Base-by-base conservation (phyloP, 2,329 filamentous ascomycete genomes). In the Fusarium robinianum region DNA sequence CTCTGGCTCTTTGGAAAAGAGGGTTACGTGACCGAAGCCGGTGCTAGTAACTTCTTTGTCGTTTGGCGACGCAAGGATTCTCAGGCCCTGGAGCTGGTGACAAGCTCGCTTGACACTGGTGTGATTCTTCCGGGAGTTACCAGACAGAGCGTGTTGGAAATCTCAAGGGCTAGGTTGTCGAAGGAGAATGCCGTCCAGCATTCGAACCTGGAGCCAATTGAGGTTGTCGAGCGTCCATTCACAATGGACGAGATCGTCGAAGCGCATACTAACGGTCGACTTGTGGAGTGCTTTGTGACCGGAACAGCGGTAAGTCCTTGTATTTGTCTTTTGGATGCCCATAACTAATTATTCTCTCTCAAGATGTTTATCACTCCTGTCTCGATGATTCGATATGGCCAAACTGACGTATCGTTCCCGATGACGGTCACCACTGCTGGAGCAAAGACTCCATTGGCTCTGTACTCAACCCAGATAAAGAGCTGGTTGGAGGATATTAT, bases 21-120 rank as follows among this genome's bases (percentile, higher is more conserved):
- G 25, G 69, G 72, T 37, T 71, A 69, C 26, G 77, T 83, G 7
- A 84, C 81, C 1, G 81, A 85, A 64, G 80, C 81, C 0, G 81
- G 81, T 0, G 80, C 79, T 1, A 77, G 72, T 37, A 84, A 84
- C 59, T 83, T 84, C 66, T 84, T 84, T 58, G 71, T 83, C 5
- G 70, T 84, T 15, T 80, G 77, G 77, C 64, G 63, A 7, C 11
- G n/a, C 8, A 24, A 21, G 15, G 33, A 38, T 8, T 8, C 10
- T 10, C 26, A 18, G 9, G 5, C 21, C 3, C 9, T 33, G 5
- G 33, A 44, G 23, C 33, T 44, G 15, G 27, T 44, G 4, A 44
- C 41, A 3, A 14, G 10, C 5, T n/a, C 19, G 2, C 17, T 44
- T 4, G 33, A 27, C 6, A 31, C 18, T 6, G 21, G 16, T 5